These are phyloP conservation scores for Chlorella vulgaris DNA, from an alignment of 139 green algal species.

Conservation along the genomic window DNA sequence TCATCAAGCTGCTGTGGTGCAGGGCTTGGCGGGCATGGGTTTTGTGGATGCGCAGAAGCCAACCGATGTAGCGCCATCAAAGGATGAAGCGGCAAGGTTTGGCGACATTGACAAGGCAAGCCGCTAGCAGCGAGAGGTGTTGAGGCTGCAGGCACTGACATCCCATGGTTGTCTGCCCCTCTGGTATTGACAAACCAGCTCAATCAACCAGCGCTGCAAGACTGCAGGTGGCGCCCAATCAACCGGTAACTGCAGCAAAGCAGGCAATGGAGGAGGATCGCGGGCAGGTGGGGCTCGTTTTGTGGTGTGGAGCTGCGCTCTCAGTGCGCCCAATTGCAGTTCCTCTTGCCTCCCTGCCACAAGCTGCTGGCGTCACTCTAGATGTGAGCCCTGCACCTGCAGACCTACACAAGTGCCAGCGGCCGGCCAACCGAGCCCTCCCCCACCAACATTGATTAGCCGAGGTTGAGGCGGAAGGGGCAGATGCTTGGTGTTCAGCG, in stretches of 20 bases:
- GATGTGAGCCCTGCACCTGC: no score
- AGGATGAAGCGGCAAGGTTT: neutral
- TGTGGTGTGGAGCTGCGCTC: neutral
- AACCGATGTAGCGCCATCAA: neutral
- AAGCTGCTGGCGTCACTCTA: no score
- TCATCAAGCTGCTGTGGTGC: neutral
- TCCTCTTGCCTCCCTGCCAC: no score
- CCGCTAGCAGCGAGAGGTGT: neutral
- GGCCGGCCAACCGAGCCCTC: conserved; percentile 14
- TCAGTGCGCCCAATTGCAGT: no score
- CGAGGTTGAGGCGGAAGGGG: neutral
- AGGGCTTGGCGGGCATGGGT: neutral
- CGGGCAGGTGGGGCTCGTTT: conserved; percentile 11
- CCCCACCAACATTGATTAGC: conserved; percentile 5
- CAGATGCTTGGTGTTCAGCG: neutral
- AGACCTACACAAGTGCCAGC: conserved; percentile 22
- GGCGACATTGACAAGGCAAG: conserved; percentile 14
- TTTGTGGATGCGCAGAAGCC: neutral
- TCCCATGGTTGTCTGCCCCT: neutral
- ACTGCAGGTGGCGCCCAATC: conserved; percentile 20
- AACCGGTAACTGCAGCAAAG: conserved; percentile 23
- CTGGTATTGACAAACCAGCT: neutral
- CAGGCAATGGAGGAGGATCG: conserved; percentile 32
- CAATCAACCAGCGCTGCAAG: no score
- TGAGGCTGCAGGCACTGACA: neutral